Conservation (phyloP, 1,284 basidiomycete genomes). For the Rhodotorula sp. region DNA sequence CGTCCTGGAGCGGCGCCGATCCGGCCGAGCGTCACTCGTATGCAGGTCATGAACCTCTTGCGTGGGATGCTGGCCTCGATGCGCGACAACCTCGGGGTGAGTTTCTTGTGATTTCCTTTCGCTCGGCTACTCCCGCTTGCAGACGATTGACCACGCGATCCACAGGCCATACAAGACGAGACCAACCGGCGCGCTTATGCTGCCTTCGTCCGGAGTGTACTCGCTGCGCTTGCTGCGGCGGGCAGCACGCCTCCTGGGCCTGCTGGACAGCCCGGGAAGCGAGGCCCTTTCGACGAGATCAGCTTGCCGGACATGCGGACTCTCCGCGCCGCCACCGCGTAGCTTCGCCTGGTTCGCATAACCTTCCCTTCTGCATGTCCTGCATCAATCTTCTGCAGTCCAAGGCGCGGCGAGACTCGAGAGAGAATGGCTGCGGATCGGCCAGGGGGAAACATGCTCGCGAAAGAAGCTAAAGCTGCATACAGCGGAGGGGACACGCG, state of each 20-base stretch:
- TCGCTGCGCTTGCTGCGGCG: constrained; percentile 3
- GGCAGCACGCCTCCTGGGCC: background rate
- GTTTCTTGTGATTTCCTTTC: background rate
- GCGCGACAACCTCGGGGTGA: constrained; percentile 35
- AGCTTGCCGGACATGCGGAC: constrained; percentile 20
- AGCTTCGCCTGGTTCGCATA: background rate
- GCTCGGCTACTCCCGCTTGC: background rate
- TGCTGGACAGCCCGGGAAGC: background rate
- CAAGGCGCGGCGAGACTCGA: no score
- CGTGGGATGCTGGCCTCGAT: constrained; percentile 35
- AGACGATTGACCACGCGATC: background rate
- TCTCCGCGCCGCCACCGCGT: background rate
- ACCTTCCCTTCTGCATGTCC: no score
- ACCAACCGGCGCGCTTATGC: constrained; percentile 9
- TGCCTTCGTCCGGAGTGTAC: constrained; percentile 1
- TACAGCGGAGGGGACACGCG: no score
- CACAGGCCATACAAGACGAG: constrained; percentile 26
- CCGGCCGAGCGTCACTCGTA: background rate
- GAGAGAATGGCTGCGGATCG: background rate
- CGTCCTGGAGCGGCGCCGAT: background rate
- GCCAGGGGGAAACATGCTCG: background rate
- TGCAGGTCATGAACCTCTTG: constrained; percentile 27
- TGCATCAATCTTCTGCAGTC: no score
- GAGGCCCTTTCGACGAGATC: constrained; percentile 21
- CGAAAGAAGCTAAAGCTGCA: background rate